Evolutionary conservation across 2,329 filamentous ascomycete species (phyloP).

Genomic region (Colletotrichum sansevieriae): DNA sequence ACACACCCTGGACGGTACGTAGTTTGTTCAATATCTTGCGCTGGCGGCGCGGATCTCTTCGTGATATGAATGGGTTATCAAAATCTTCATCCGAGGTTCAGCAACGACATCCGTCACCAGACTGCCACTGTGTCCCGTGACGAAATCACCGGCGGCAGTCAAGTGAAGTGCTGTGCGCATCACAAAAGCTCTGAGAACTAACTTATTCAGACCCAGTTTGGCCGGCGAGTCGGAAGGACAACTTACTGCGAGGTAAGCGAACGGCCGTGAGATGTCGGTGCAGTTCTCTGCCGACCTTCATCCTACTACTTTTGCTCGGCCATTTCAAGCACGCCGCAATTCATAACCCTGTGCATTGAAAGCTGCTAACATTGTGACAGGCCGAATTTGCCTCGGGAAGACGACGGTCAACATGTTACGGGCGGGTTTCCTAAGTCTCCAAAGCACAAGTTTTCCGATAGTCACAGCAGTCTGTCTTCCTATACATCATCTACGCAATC

Average conservation of each 20-base stretch:
- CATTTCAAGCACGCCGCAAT: too few species aligned
- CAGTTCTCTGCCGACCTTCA: background rate
- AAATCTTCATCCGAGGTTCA: too few species aligned
- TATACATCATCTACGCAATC: constrained; percentile 62
- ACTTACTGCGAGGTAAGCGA: constrained; percentile 43
- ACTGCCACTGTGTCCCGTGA: too few species aligned
- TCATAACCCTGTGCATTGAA: background rate
- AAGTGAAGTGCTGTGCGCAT: too few species aligned
- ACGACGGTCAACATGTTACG: constrained; percentile 40
- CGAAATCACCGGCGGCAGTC: too few species aligned
- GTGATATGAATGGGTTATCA: too few species aligned
- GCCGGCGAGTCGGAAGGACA: constrained; percentile 40
- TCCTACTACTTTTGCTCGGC: background rate
- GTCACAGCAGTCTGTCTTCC: constrained; percentile 65
- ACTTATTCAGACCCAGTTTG: constrained; percentile 17
- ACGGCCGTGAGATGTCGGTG: background rate
- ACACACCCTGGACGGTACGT: constrained; percentile 47
- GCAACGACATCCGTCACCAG: too few species aligned
- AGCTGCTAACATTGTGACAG: constrained; percentile 43
- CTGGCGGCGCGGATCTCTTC: too few species aligned
- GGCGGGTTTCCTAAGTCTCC: constrained; percentile 42
- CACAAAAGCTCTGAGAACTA: background rate
- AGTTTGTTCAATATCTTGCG: background rate
- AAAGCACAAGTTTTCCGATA: constrained; percentile 63
- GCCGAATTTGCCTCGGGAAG: constrained; percentile 40